Evolutionary conservation across 192 early-diverging fungal species (phyloP).

Genomic region (Linnemannia schmuckeri): DNA sequence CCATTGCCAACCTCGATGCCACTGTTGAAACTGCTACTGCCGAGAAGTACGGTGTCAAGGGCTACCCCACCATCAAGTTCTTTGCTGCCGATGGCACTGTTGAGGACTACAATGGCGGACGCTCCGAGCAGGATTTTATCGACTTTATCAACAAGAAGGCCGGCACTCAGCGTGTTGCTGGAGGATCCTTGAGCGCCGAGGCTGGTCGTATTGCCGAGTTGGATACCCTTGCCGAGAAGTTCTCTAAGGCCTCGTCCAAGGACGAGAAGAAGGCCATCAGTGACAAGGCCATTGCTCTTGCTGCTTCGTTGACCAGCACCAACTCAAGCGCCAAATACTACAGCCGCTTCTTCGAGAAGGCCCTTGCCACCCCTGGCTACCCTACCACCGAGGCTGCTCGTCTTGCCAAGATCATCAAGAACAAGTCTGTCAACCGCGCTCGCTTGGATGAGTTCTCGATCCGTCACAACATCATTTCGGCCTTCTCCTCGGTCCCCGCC

Average conservation of each 20-base stretch:
- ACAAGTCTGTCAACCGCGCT: slow-evolving; percentile 72
- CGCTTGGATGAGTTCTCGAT: slow-evolving; percentile 91
- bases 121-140: slow-evolving; percentile 85
- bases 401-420: slow-evolving; percentile 81
- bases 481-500: slow-evolving; percentile 6
- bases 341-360: slow-evolving; percentile 93
- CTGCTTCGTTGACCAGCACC: slow-evolving; percentile 53
- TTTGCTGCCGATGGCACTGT: slow-evolving; percentile 75
- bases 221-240: slow-evolving; percentile 71
- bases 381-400: slow-evolving; percentile 84
- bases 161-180: slow-evolving; percentile 82
- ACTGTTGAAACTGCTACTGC: slow-evolving; percentile 76
- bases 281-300: slow-evolving; percentile 59
- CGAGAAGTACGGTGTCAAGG: slow-evolving; percentile 77
- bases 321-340: slow-evolving; percentile 81
- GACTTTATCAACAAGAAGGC: slow-evolving; percentile 93
- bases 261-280: slow-evolving; percentile 67
- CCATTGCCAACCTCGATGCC: slow-evolving; percentile 95
- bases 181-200: slow-evolving; percentile 70
- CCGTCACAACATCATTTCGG: slow-evolving; percentile 86
- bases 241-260: slow-evolving; percentile 65
- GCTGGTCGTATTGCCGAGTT: slow-evolving; percentile 76
- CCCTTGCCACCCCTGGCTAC: slow-evolving; percentile 76
- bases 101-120: slow-evolving; percentile 81
- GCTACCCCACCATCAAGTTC: slow-evolving; percentile 95